phyloP scores from a whole-genome alignment of 371 early-diverging fungal species.

The Saksenaea vasiformis region DNA sequence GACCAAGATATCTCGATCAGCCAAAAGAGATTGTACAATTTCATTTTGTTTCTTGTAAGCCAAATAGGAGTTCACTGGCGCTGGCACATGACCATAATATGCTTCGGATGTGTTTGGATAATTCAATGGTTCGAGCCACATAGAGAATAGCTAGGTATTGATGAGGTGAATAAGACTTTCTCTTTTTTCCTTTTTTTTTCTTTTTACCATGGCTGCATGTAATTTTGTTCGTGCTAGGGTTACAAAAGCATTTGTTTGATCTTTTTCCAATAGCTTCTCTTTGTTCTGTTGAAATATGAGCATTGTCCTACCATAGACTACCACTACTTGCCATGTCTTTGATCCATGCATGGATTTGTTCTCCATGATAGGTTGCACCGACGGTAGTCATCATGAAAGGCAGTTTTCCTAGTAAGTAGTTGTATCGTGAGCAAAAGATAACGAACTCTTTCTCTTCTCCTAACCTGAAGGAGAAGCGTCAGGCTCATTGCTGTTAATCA shows the following conservation, averaged over 20 bases:
- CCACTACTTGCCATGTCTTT: conserved; percentile 37
- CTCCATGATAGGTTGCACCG: conserved; percentile 33
- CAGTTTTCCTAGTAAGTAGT: conserved; percentile 39
- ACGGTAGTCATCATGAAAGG: conserved; percentile 46
- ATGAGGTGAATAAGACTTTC: background rate
- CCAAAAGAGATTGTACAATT: conserved; percentile 31
- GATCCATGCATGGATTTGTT: conserved; percentile 44
- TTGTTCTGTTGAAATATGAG: conserved; percentile 18
- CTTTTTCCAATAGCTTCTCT: conserved; percentile 27
- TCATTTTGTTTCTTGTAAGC: conserved; percentile 39
- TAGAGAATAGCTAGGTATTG: conserved; percentile 46
- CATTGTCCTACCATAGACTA: no score
- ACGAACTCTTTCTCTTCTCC: background rate
- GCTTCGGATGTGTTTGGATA: conserved; percentile 30
- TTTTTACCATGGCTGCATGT: conserved; percentile 45
- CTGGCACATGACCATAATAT: conserved; percentile 50
- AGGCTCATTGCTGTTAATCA: conserved; percentile 43
- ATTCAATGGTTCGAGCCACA: conserved; percentile 52
- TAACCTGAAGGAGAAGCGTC: conserved; percentile 47
- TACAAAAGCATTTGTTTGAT: conserved; percentile 45
- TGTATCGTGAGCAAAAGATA: background rate
- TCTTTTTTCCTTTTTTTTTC: background rate
- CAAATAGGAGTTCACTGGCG: conserved; percentile 33
- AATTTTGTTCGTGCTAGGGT: conserved; percentile 42
- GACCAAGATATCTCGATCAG: conserved; percentile 45